Base-by-base conservation (phyloP, 352 stramenopile genomes). In the Phytophthora fragariaefolia region DNA sequence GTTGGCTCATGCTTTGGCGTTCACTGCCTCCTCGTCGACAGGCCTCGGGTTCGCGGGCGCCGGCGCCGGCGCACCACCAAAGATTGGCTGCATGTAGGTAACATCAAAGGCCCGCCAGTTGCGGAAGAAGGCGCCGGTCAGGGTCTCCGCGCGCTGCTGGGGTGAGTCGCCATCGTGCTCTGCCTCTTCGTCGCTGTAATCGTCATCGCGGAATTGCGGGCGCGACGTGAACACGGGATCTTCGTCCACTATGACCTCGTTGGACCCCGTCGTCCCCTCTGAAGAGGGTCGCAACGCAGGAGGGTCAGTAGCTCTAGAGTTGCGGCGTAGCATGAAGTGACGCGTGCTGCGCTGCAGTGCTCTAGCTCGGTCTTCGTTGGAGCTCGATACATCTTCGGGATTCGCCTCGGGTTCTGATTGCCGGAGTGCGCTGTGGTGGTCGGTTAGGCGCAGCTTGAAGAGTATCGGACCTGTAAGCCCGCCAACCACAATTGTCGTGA, bases 401-500 rank as follows among this genome's bases (percentile, higher is more conserved):
- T 82, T 82, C 10, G 74, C 54, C 3, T 78, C 79, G 7, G 58
- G 27, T 3, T 83, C 76, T 4, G 49, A 69, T 59, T 79, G 71
- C 24, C 58, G 63, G n/a, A 76, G 34, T 45, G 65, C 66, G 43
- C 76, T 75, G 18, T 79, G 68, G 17, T 85, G 65, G 1, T 68
- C 79, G 2, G 69, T 79, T 13, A 82, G 68, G n/a, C 45, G 65
- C 26, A 95, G 58, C 22, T 74, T 80, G 15, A 61, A 77, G 6
- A 95, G 63, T 13, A 95, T 61, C 7, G 83, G 87, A 0, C 87
- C 87, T 1, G 87, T 95, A 47, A 95, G 66, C 4, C 85, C 85
- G 8, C 87, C 87, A 22, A 95, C 80, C 36, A 95, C 82, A 49
- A 94, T 87, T 1, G 87, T 95, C n/a, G 87, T 95, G 54, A 95